Base-by-base conservation (phyloP, 2,329 filamentous ascomycete species). In the Aulographum hederae region DNA sequence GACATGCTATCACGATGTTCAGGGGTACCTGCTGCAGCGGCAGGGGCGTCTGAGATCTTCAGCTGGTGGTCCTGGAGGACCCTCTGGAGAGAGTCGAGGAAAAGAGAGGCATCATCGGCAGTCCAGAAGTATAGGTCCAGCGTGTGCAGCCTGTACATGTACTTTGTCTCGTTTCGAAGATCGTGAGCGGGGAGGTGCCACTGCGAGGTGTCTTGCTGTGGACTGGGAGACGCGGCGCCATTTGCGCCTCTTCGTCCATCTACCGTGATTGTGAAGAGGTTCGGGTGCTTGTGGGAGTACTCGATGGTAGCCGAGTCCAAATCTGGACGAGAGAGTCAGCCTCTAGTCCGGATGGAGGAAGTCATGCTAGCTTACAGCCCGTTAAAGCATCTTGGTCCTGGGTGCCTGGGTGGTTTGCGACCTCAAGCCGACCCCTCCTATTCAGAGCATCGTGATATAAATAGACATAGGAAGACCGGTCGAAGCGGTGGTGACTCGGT, bases 121-220 rank as follows among this genome's bases (percentile, higher is more conserved):
- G 72, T 80, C 76, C 77, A 84, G 46, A 85, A 78, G 56, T 86
- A 86, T 11, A 85, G 57, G 45, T 85, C 78, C 35, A 85, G 49
- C 0, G 73, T 75, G 47, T 81, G 73, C 5, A 86, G 64, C 47
- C 71, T 73, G 56, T 82, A 82, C 60, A 82, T 69, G 50, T 82
- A 84, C 50, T 78, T 81, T 47, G 68, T 73, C 51, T 84, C 70
- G 51, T 81, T 80, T 31, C 63, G 63, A 2, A 70, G 69, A 48
- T 85, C 77, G 48, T 67, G 77, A 1, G 71, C 72, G 2, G 78
- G 77, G 5, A 85, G 62, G 50, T 81, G 76, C 79, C 78, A 85
- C 49, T 82, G 53, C 2, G 52, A 52, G 33, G 53, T 45, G 36
- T 60, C 57, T 61, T 65, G 65, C 29, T 55, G 51, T 13, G 56